Evolutionary conservation across 345 rosid species (phyloP).

Genomic region (Hypericum perforatum): DNA sequence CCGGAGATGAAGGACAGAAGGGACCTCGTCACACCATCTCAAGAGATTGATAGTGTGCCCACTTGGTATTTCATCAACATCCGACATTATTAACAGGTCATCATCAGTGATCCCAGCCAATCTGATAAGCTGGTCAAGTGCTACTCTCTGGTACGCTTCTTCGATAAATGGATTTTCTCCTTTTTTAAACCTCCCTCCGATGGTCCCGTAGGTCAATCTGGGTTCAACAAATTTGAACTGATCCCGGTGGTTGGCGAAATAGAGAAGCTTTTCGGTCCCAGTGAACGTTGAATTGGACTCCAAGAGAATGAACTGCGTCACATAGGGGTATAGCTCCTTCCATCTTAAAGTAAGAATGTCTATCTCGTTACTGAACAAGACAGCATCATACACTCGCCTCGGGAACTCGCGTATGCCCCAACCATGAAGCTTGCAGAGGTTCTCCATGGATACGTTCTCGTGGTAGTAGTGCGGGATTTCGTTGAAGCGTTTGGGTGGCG

Average conservation of each 20-base stretch:
- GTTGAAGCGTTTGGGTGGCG: not conserved
- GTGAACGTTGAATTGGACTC: slow-evolving; percentile 31
- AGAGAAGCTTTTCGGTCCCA: slow-evolving; percentile 17
- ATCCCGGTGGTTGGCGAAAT: slow-evolving; percentile 15
- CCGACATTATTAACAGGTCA: slow-evolving; percentile 30
- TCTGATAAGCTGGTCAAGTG: slow-evolving; percentile 23
- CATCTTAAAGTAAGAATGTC: slow-evolving; percentile 25
- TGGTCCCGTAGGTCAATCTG: slow-evolving; percentile 19
- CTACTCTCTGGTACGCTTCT: slow-evolving; percentile 30
- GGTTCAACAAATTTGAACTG: slow-evolving; percentile 25
- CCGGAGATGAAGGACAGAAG: slow-evolving; percentile 20
- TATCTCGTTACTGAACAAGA: slow-evolving; percentile 26
- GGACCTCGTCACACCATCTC: slow-evolving; percentile 31
- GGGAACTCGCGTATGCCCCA: slow-evolving; percentile 26
- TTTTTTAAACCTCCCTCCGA: slow-evolving; percentile 22
- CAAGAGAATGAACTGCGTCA: slow-evolving; percentile 23
- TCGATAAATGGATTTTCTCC: slow-evolving; percentile 30
- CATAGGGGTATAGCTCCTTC: slow-evolving; percentile 26
- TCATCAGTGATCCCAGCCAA: slow-evolving; percentile 27
- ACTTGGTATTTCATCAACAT: slow-evolving; percentile 32
- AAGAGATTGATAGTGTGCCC: slow-evolving; percentile 26
- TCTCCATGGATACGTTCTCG: slow-evolving; percentile 25
- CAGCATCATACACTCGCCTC: slow-evolving; percentile 25
- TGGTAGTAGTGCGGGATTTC: slow-evolving; percentile 18
- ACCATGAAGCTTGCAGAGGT: slow-evolving; percentile 28